Evolutionary conservation across 2,329 filamentous ascomycete genomes (phyloP), one percentile per base, ranked within the genome.

Genomic region (Apiospora aurea): DNA sequence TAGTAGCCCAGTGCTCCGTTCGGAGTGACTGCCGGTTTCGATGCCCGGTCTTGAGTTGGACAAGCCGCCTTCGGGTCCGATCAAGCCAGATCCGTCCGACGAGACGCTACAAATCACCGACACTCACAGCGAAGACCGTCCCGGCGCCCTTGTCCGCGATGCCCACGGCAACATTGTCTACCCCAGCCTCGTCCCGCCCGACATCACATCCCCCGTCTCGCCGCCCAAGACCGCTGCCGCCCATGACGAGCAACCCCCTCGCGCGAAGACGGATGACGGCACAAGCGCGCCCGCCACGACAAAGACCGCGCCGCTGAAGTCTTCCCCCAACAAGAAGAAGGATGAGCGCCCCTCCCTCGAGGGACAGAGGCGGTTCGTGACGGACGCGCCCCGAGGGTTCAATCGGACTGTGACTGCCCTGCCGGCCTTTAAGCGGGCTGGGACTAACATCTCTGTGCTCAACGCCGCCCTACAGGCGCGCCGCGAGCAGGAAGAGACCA

Each of bases 11-110:
- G 57, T 64, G 34, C 57, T 64, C 57, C 57, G 3, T 64, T n/a
- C 18, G 57, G 57, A 64, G 57, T 64, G 57, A 41, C 57, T 64
- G 34, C 34, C 34, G 57, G 57, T 64, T 41, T 41, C 69, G 41
- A 79, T 79, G 78, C 72, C 24, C 24, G 64, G 76, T 18, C 51
- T 79, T 72, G 77, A 79, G 71, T 73, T 79, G 47, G 76, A 77
- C 70, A 79, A 78, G 73, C 77, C 78, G 13, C 75, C 78, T 6
- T 72, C 51, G 72, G 75, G 74, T 1, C 75, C 78, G 16, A 77
- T 79, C 67, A 64, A 74, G 16, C 16, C 64, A 43, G 70, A 73
- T 16, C 51, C 69, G n/a, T 71, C 74, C 41, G 73, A 74, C 5
- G 73, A 75, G 4, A 72, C 72, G 2, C n/a, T 73, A 14, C 70